Percentiles rank a stretch among this genome's conserved stretches.
Evolutionary conservation across 345 rosid genomes (phyloP).

Genomic region (Odontarrhena argentea): DNA sequence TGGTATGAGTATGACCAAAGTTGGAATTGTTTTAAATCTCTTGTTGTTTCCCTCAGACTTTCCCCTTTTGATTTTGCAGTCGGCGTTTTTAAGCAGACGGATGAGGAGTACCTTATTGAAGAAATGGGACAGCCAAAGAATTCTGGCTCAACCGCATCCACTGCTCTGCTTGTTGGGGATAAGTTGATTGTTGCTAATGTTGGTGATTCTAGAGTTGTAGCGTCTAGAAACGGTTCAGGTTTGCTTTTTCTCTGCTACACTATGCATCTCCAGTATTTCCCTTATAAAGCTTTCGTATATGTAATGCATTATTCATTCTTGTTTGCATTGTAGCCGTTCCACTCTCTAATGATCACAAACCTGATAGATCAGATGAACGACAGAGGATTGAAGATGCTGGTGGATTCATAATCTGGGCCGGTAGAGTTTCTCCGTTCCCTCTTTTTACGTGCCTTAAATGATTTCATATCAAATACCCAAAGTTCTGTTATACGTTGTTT

Average conservation of each 20-base stretch:
- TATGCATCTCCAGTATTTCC: background rate
- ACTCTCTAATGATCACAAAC: conserved; percentile 94
- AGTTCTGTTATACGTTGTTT: background rate
- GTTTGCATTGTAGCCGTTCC: conserved; percentile 65
- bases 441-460: background rate
- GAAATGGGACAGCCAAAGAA: conserved; percentile 83
- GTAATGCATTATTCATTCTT: conserved; percentile 9
- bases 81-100: conserved; percentile 79
- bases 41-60: background rate
- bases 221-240: conserved; percentile 89
- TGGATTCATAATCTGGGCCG: conserved; percentile 99
- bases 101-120: conserved; percentile 79
- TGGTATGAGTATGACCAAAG: conserved; percentile 46
- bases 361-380: conserved; percentile 94
- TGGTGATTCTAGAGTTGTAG: conserved; percentile 97
- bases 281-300: background rate
- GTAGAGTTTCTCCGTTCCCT: conserved; percentile 36
- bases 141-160: conserved; percentile 97
- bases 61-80: conserved; percentile 44
- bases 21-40: background rate
- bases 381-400: conserved; percentile 97
- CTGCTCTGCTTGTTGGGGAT: conserved; percentile 85
- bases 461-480: too few species aligned
- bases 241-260: background rate
- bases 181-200: conserved; percentile 94